Percentiles rank a stretch among this genome's conserved stretches.
Conservation (phyloP, 129 eudicot species). For the Lactuca sativa region DNA sequence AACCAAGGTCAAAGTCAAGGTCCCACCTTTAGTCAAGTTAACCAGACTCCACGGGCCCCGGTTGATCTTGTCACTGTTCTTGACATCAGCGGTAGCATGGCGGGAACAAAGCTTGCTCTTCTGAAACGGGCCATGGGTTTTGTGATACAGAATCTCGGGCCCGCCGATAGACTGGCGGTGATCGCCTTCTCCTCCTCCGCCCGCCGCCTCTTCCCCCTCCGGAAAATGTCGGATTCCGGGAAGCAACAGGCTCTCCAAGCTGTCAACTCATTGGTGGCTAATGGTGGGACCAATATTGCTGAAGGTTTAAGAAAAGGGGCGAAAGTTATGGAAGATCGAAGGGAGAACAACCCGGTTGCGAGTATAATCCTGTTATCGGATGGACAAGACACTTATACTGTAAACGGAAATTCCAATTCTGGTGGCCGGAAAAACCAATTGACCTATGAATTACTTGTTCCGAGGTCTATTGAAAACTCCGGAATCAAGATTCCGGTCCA, state of each 20-base stretch:
- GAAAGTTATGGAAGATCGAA: slow-evolving; percentile 78
- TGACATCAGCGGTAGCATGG: slow-evolving; percentile 96
- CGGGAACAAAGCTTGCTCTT: slow-evolving; percentile 82
- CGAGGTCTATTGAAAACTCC: slow-evolving; percentile 41
- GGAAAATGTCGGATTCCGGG: slow-evolving; percentile 76
- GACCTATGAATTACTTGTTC: slow-evolving; percentile 55
- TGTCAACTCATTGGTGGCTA: slow-evolving; percentile 73
- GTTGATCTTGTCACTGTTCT: slow-evolving; percentile 94
- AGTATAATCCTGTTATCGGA: slow-evolving; percentile 88
- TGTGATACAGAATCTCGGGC: slow-evolving; percentile 85
- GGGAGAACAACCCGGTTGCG: slow-evolving; percentile 77
- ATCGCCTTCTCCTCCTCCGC: slow-evolving; percentile 89
- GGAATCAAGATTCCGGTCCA: slow-evolving; percentile 71
- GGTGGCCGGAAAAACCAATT: slow-evolving; percentile 29
- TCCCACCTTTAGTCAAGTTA: slow-evolving; percentile 39
- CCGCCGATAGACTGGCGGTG: slow-evolving; percentile 75
- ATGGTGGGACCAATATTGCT: slow-evolving; percentile 88
- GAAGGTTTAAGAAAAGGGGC: slow-evolving; percentile 84
- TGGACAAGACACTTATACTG: slow-evolving; percentile 81
- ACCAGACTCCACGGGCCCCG: slow-evolving; percentile 71
- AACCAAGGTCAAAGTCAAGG: slow-evolving; percentile 24
- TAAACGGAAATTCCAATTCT: slow-evolving; percentile 28
- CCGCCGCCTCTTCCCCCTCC: slow-evolving; percentile 74
- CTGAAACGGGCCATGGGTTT: slow-evolving; percentile 91
- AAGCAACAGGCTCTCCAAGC: slow-evolving; percentile 69